These are phyloP conservation scores for Stachybotrys chartarum DNA, from an alignment of 2,329 filamentous ascomycete genomes.

Conservation along the genomic window DNA sequence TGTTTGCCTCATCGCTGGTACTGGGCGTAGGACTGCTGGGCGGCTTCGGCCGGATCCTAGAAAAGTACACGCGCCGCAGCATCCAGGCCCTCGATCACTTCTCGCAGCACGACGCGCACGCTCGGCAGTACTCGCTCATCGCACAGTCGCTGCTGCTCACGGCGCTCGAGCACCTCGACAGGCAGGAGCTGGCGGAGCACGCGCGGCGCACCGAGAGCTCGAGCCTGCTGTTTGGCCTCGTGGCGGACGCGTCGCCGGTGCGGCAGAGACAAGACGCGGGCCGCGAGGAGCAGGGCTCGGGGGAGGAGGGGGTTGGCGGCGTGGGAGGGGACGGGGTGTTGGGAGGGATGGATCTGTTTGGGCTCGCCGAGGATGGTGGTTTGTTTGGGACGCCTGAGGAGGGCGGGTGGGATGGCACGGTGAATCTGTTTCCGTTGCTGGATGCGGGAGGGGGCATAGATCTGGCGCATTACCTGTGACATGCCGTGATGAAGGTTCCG, in stretches of 20 bases:
- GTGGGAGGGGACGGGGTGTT: constrained; percentile 17
- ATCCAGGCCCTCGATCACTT: constrained; percentile 43
- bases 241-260: constrained; percentile 21
- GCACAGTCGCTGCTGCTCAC: constrained; percentile 41
- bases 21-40: constrained; percentile 44
- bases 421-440: constrained; percentile 45
- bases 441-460: constrained; percentile 47
- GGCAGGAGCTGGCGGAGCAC: constrained; percentile 38
- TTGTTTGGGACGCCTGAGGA: constrained; percentile 34
- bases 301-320: constrained; percentile 20
- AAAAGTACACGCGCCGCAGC: constrained; percentile 40
- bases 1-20: constrained; percentile 46
- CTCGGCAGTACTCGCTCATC: constrained; percentile 45
- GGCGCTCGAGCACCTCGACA: constrained; percentile 39
- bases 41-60: constrained; percentile 43
- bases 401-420: constrained; percentile 31
- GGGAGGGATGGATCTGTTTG: constrained; percentile 4
- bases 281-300: constrained; percentile 14
- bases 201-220: constrained; percentile 41
- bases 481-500: not conserved
- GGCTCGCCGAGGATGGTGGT: constrained; percentile 20
- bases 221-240: constrained; percentile 42
- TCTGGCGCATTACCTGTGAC: constrained; percentile 31
- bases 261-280: constrained; percentile 5
- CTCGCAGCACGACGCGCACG: constrained; percentile 40